These are phyloP conservation scores for Zizania latifolia DNA, from an alignment of 176 grass and related monocot genomes.

Conservation along the genomic window DNA sequence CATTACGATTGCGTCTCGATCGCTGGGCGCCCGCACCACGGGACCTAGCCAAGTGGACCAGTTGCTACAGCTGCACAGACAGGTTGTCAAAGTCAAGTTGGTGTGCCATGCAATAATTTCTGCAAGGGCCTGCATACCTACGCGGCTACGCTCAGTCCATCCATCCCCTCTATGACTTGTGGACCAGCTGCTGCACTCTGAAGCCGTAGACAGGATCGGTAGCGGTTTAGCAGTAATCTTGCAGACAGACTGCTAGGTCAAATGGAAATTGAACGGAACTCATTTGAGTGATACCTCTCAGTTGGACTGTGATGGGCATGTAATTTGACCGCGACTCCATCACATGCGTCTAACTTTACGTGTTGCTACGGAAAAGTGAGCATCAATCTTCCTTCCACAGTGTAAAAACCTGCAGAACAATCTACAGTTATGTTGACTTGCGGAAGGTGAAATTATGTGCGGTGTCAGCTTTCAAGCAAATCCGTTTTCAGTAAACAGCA, in stretches of 20 bases:
- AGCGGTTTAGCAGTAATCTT: background rate
- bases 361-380: background rate
- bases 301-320: background rate
- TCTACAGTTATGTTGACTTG: slow-evolving; percentile 22
- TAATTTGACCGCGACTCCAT: background rate
- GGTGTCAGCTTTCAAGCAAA: slow-evolving; percentile 9
- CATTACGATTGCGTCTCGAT: slow-evolving; percentile 12
- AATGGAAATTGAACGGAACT: background rate
- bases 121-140: slow-evolving; percentile 4
- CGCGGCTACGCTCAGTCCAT: background rate
- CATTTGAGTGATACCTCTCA: background rate
- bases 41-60: slow-evolving; percentile 13
- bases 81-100: slow-evolving; percentile 31
- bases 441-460: background rate
- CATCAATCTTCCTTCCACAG: background rate
- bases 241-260: background rate
- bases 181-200: background rate
- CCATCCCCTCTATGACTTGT: slow-evolving; percentile 10
- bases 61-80: slow-evolving; percentile 14
- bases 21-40: slow-evolving; percentile 20
- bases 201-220: slow-evolving; percentile 1
- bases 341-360: background rate
- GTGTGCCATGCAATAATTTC: slow-evolving; percentile 34
- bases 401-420: background rate
- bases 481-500: slow-evolving; percentile 17